Conservation (phyloP, 176 grass and related monocot species). For the Avena insularis region DNA sequence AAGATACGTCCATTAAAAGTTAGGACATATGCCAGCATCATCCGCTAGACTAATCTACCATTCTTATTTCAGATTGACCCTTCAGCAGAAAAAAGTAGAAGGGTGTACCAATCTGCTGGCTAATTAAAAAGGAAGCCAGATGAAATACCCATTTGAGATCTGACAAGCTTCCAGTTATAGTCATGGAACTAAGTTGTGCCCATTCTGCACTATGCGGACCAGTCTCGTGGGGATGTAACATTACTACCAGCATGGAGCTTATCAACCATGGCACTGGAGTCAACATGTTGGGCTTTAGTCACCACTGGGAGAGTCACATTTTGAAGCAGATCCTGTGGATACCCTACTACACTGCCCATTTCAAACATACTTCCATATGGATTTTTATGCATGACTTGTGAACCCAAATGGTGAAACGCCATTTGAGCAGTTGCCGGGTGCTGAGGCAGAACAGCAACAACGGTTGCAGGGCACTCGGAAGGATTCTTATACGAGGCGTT, state of each 20-base stretch:
- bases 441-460: conserved; percentile 58
- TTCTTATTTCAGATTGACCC: conserved; percentile 65
- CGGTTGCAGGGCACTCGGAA: conserved; percentile 52
- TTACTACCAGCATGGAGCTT: conserved; percentile 74
- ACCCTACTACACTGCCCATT: conserved; percentile 76
- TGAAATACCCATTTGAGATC: conserved; percentile 12
- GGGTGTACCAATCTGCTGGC: conserved; percentile 53
- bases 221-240: conserved; percentile 62
- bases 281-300: conserved; percentile 57
- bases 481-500: conserved; percentile 51
- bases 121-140: conserved; percentile 51
- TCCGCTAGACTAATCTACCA: conserved; percentile 52
- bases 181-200: background rate
- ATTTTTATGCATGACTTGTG: conserved; percentile 56
- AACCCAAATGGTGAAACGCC: conserved; percentile 53
- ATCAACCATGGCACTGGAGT: conserved; percentile 64
- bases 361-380: conserved; percentile 74
- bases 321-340: conserved; percentile 59
- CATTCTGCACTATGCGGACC: conserved; percentile 52
- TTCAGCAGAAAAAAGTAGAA: conserved; percentile 55
- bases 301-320: conserved; percentile 50
- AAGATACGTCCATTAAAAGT: conserved; percentile 65
- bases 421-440: conserved; percentile 44
- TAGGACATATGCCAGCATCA: conserved; percentile 56
- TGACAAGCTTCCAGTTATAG: conserved; percentile 34